Conservation (phyloP, 2,329 filamentous ascomycete genomes). For the Hypoxylon sp. region DNA sequence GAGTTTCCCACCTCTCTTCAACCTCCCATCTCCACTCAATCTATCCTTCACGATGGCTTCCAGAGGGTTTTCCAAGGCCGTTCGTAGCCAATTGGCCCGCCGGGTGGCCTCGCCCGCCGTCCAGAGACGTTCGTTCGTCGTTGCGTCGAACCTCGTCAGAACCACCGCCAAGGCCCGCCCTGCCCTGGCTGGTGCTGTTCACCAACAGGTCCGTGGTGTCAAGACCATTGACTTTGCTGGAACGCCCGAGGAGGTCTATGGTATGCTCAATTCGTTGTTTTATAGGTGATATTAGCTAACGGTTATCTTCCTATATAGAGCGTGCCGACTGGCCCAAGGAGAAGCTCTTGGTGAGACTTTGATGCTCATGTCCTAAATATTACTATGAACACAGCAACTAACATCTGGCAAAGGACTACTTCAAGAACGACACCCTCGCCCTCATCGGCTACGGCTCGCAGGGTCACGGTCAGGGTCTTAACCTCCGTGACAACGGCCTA, state of each 20-base stretch:
- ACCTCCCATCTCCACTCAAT: constrained; percentile 54
- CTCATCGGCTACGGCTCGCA: constrained; percentile 99
- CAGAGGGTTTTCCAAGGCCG: constrained; percentile 78
- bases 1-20: constrained; percentile 50
- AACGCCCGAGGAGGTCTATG: constrained; percentile 93
- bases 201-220: constrained; percentile 83
- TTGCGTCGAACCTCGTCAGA: constrained; percentile 70
- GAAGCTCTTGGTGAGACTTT: constrained; percentile 89
- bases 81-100: constrained; percentile 74
- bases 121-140: constrained; percentile 75
- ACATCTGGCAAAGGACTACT: constrained; percentile 80
- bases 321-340: constrained; percentile 98
- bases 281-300: constrained; percentile 48
- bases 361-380: constrained; percentile 14
- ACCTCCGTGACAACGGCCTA: constrained; percentile 99
- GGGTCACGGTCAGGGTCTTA: constrained; percentile 98
- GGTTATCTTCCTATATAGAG: constrained; percentile 69
- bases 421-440: constrained; percentile 99
- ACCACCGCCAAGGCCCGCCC: constrained; percentile 63
- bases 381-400: constrained; percentile 19
- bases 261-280: constrained; percentile 64
- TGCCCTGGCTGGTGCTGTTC: constrained; percentile 61
- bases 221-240: constrained; percentile 99
- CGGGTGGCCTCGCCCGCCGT: constrained; percentile 73
- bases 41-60: constrained; percentile 77